A percentile compares a stretch with the other conserved stretches of the same genome.
Evolutionary conservation across 305 asterid genomes (phyloP).

Genomic region (Striga hermonthica): DNA sequence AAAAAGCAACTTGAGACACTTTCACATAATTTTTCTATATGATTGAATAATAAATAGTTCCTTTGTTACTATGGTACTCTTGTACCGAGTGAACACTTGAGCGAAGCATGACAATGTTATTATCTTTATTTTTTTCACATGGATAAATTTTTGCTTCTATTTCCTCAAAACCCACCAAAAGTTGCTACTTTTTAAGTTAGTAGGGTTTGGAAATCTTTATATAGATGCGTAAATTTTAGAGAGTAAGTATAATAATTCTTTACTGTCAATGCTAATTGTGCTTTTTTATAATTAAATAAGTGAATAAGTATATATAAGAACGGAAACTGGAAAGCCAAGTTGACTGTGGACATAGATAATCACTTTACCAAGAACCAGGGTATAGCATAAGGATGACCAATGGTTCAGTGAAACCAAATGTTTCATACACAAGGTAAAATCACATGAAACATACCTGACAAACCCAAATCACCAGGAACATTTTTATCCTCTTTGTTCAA

Average conservation of each 20-base stretch:
- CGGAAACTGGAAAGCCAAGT: conserved; percentile 17
- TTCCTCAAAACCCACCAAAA: too few relatives aligned
- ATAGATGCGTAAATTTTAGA: too few relatives aligned
- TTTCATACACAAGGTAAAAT: conserved; percentile 20
- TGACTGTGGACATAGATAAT: conserved; percentile 11
- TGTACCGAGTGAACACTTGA: too few relatives aligned
- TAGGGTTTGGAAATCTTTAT: too few relatives aligned
- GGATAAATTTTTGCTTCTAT: too few relatives aligned
- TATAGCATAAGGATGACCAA: neutral
- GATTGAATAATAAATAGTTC: neutral
- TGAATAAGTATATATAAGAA: neutral
- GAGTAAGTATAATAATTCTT: too few relatives aligned
- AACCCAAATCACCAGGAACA: conserved; percentile 57
- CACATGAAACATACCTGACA: conserved; percentile 58
- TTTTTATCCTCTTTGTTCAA: conserved; percentile 58
- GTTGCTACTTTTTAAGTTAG: too few relatives aligned
- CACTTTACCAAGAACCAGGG: conserved; percentile 22
- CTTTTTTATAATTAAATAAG: neutral
- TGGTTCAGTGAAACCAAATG: conserved; percentile 9
- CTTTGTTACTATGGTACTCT: neutral
- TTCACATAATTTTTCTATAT: neutral
- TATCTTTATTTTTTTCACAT: too few relatives aligned
- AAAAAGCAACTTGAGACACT: conserved; percentile 4
- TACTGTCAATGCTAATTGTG: too few relatives aligned
- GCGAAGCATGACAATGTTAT: too few relatives aligned